phyloP scores from a whole-genome alignment of 495 filamentous ascomycete species.

The Astrocystis sublimbata region DNA sequence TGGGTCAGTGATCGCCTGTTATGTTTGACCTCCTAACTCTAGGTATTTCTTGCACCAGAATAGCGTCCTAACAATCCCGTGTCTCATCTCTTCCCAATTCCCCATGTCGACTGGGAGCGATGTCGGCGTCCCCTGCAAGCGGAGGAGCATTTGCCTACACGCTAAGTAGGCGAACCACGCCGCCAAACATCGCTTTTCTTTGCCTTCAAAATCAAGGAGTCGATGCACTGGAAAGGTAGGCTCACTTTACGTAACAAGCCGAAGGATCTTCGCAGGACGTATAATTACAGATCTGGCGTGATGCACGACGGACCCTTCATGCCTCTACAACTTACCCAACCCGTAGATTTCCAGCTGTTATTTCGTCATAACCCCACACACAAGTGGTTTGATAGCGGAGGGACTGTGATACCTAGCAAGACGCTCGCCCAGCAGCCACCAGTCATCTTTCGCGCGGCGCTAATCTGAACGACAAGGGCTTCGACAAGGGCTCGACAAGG shows the following conservation, averaged over 20 bases:
- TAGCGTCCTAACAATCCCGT: not conserved
- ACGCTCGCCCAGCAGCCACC: not conserved
- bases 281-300: slow-evolving; percentile 8
- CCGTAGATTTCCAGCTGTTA: slow-evolving; percentile 5
- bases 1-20: no score
- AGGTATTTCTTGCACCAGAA: not conserved
- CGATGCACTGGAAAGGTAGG: not conserved
- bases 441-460: no score
- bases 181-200: no score
- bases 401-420: not conserved
- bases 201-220: not conserved
- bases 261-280: slow-evolving; percentile 10
- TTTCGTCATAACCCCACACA: slow-evolving; percentile 13
- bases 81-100: not conserved
- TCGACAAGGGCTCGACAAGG: no score
- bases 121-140: not conserved
- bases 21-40: no score
- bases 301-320: slow-evolving; percentile 16
- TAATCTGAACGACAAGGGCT: no score
- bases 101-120: not conserved
- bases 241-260: not conserved
- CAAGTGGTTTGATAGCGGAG: not conserved
- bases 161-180: no score
- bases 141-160: not conserved
- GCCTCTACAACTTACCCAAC: slow-evolving; percentile 13